A percentile compares a stretch with the other conserved stretches of the same genome.
Evolutionary conservation across 2,329 filamentous ascomycete species (phyloP).

Genomic region (Pseudohalonectria lignicola): DNA sequence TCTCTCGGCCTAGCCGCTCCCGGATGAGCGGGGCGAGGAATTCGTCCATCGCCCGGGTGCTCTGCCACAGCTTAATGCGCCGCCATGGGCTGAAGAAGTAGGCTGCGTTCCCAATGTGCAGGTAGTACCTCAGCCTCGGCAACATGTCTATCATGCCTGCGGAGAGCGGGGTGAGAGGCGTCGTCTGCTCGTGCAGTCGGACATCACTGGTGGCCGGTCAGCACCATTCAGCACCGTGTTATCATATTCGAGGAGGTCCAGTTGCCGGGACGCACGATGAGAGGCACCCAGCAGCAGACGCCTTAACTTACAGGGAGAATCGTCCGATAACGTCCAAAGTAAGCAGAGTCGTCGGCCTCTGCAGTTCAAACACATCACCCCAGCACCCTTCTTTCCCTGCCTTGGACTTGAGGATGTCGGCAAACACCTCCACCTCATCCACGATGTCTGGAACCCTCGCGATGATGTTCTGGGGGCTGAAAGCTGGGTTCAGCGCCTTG

Average conservation of each 20-base stretch:
- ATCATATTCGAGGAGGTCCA: no score
- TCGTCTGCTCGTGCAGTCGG: neutral
- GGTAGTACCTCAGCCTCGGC: neutral
- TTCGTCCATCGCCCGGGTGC: neutral
- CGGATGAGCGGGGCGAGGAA: slow-evolving; percentile 1
- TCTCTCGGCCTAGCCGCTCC: neutral
- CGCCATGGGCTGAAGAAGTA: slow-evolving; percentile 1
- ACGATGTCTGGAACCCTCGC: slow-evolving; percentile 23
- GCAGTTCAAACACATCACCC: slow-evolving; percentile 20
- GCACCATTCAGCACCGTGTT: no score
- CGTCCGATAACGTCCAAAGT: slow-evolving; percentile 27
- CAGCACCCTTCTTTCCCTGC: slow-evolving; percentile 16
- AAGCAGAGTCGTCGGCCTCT: slow-evolving; percentile 22
- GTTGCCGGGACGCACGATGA: no score
- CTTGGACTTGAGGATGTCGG: slow-evolving; percentile 13
- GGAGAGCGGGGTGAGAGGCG: neutral
- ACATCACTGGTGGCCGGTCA: neutral
- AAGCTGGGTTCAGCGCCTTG: slow-evolving; percentile 21
- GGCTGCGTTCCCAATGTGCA: neutral
- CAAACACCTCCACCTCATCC: slow-evolving; percentile 24
- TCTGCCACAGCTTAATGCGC: neutral
- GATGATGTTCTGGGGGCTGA: slow-evolving; percentile 22
- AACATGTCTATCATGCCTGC: neutral
- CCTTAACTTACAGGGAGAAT: slow-evolving; percentile 17
- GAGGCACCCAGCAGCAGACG: no score